Base-by-base conservation (phyloP, 306 rosid species). In the Mimosa pudica region DNA sequence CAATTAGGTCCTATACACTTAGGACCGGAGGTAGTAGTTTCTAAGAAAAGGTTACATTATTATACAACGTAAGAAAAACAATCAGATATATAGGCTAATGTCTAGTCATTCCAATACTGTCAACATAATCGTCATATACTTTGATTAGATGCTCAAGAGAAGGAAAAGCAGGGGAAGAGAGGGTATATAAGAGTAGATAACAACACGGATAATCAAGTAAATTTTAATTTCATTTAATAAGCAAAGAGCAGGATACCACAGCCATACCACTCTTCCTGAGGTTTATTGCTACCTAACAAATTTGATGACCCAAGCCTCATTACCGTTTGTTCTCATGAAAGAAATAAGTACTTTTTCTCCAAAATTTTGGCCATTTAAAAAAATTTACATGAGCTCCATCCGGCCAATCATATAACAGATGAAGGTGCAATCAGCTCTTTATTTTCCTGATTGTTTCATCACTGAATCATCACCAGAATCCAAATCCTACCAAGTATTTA, bases 401-500 rank as follows among this genome's bases (percentile, higher is more conserved):
- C 61, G 7, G 4, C 24, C 61, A n/a, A 30, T 2, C 63, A 57
- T 18, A 77, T 42, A 80, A 54, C 57, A 73, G 66, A 45, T 54
- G 12, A 83, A 69, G 41, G 61, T 58, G 51, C n/a, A 55, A n/a
- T n/a, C 45, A 0, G 0, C 20, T 32, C 60, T 45, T 45, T 38
- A 67, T 55, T 77, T 73, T 30, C 77, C 38, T 10, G 58, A 35
- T 49, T 69, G 42, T 64, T 70, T 1, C 36, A 46, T 70, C 62
- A 69, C 7, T 41, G 47, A 75, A 63, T 73, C 81, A 49, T 57
- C 66, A 20, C 81, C 88, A n/a, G 90, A 74, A 77, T 85, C 87
- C 69, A 91, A 72, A 69, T 89, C 88, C 97, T 95, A 93, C 98
- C 98, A 91, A 70, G 87, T 79, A 38, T 87, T 49, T 46, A 33